Evolutionary conservation across 495 filamentous ascomycete genomes (phyloP).

Genomic region (Parathielavia hyrcaniae): DNA sequence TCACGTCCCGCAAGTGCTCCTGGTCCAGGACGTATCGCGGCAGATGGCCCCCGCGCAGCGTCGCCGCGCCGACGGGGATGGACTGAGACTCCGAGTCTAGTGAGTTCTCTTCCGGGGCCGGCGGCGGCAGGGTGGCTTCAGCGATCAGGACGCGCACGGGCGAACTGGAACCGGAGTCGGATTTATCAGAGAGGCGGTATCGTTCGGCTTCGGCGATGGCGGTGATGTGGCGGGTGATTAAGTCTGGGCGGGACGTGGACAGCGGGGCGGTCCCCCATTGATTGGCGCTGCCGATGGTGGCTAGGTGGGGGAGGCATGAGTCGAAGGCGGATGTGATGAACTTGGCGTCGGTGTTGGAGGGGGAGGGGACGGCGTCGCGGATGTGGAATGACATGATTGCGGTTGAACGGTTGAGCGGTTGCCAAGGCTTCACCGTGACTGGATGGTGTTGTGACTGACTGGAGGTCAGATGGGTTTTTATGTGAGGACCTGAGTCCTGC

Average conservation of each 20-base stretch:
- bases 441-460: background rate
- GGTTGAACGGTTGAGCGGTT: background rate
- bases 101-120: too few relatives aligned
- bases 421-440: background rate
- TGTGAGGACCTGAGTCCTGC: too few relatives aligned
- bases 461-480: too few relatives aligned
- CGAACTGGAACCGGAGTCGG: background rate
- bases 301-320: conserved; percentile 16
- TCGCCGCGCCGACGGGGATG: conserved; percentile 11
- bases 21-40: conserved; percentile 9
- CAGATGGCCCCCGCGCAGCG: conserved; percentile 10
- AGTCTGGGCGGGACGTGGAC: conserved; percentile 4
- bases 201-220: conserved; percentile 12
- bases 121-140: conserved; percentile 1
- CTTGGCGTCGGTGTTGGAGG: conserved; percentile 14
- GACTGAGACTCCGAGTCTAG: too few relatives aligned
- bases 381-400: conserved; percentile 15
- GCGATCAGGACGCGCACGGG: conserved; percentile 16
- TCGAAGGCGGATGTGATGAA: conserved; percentile 14
- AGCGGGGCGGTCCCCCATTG: conserved; percentile 15
- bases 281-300: conserved; percentile 18
- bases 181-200: conserved; percentile 6
- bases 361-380: conserved; percentile 15
- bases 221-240: conserved; percentile 4
- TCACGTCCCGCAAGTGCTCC: conserved; percentile 5